These are phyloP conservation scores for Pulveroboletus sp. DNA, from an alignment of 768 basidiomycete species.

Conservation along the genomic window DNA sequence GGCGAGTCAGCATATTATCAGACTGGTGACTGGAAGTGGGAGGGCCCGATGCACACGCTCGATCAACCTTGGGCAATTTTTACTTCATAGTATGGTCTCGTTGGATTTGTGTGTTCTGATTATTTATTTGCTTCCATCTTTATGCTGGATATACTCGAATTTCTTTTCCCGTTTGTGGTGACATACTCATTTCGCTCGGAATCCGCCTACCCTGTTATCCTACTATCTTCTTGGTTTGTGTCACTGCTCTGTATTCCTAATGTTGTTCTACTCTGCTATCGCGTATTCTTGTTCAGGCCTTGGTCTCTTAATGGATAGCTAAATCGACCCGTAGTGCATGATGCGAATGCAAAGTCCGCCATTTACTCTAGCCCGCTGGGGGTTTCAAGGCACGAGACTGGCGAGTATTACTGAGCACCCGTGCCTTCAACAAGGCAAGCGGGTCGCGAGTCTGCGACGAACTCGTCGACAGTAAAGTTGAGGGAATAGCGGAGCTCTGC, in stretches of 20 bases:
- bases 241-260: constrained; percentile 48
- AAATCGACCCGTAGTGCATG: constrained; percentile 12
- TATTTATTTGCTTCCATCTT: constrained; percentile 40
- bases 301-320: constrained; percentile 30
- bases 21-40: constrained; percentile 63
- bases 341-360: constrained; percentile 11
- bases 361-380: constrained; percentile 19
- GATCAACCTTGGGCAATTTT: constrained; percentile 76
- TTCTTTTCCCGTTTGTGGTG: constrained; percentile 19
- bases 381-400: constrained; percentile 28
- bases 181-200: constrained; percentile 32
- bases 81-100: constrained; percentile 28
- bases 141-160: constrained; percentile 38
- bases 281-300: constrained; percentile 37
- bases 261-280: constrained; percentile 62
- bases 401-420: constrained; percentile 53
- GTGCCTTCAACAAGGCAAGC: constrained; percentile 45
- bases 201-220: constrained; percentile 31
- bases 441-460: constrained; percentile 28
- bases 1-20: constrained; percentile 69
- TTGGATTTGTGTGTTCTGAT: constrained; percentile 30
- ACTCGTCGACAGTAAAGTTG: constrained; percentile 15
- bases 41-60: constrained; percentile 55
- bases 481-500: constrained; percentile 24
- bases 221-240: constrained; percentile 40